Evolutionary conservation across 257 asterid genomes (phyloP).

Genomic region (Schizonepeta tenuifolia): DNA sequence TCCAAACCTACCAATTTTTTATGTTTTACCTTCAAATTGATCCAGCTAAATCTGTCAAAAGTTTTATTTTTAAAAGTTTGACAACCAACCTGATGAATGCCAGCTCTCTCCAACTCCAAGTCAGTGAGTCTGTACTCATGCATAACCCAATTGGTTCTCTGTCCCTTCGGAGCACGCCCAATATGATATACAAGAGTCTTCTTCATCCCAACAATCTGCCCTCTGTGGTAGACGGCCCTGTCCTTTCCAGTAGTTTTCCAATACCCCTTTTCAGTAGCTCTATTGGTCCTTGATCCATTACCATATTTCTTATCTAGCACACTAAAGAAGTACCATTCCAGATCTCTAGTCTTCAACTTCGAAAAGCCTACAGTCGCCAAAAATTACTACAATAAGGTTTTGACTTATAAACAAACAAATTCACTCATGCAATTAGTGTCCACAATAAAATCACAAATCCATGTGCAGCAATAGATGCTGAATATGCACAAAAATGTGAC

Average conservation of each 20-base stretch:
- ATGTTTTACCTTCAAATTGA: not conserved
- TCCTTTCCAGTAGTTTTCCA: slow-evolving; percentile 99
- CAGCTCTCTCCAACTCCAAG: slow-evolving; percentile 70
- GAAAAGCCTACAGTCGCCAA: slow-evolving; percentile 58
- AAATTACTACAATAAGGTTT: slow-evolving; percentile 14
- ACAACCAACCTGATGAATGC: slow-evolving; percentile 72
- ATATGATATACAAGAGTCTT: slow-evolving; percentile 88
- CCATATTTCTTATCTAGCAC: slow-evolving; percentile 90
- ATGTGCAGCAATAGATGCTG: not conserved
- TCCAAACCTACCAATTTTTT: not conserved
- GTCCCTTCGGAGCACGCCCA: slow-evolving; percentile 96
- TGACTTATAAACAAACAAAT: not conserved
- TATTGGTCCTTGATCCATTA: slow-evolving; percentile 82
- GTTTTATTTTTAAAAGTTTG: not conserved
- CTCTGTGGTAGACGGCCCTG: slow-evolving; percentile 73
- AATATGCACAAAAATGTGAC: not conserved
- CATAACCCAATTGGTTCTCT: slow-evolving; percentile 96
- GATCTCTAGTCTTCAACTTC: slow-evolving; percentile 72
- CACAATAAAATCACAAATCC: not conserved
- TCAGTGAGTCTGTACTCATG: slow-evolving; percentile 90
- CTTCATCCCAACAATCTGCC: slow-evolving; percentile 86
- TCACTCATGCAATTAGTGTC: not conserved
- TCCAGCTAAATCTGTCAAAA: not conserved
- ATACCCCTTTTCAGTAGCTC: slow-evolving; percentile 89
- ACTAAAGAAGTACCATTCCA: slow-evolving; percentile 95